These are phyloP conservation scores for Trichoderma asperelloides DNA, from an alignment of 495 filamentous ascomycete genomes.

Conservation along the genomic window DNA sequence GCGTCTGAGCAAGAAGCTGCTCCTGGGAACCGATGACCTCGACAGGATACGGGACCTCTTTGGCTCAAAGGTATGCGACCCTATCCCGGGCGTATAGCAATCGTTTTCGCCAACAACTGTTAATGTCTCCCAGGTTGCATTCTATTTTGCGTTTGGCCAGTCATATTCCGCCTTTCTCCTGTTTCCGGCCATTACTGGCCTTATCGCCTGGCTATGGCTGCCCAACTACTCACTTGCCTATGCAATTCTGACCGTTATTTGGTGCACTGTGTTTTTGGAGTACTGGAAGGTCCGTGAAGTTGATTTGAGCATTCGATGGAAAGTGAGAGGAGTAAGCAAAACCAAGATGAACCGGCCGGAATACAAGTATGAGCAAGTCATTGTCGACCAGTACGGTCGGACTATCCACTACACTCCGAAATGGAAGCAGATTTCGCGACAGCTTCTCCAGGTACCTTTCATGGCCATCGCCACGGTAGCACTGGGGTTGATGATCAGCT, in stretches of 20 bases:
- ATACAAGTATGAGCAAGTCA: constrained; percentile 11
- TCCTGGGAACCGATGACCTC: constrained; percentile 11
- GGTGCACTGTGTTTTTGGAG: constrained; percentile 13
- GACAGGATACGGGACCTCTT: constrained; percentile 13
- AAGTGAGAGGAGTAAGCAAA: constrained; percentile 8
- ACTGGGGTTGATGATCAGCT: constrained; percentile 10
- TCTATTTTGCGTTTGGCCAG: constrained; percentile 8
- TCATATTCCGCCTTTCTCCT: constrained; percentile 1
- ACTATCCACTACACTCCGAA: constrained; percentile 9
- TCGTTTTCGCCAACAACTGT: neutral
- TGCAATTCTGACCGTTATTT: constrained; percentile 9
- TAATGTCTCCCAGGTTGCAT: neutral
- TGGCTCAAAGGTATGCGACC: constrained; percentile 9
- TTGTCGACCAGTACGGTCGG: constrained; percentile 10
- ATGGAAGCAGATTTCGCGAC: constrained; percentile 12
- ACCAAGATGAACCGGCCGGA: constrained; percentile 9
- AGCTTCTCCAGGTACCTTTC: constrained; percentile 13
- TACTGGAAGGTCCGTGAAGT: constrained; percentile 13
- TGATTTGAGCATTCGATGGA: constrained; percentile 12
- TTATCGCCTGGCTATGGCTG: constrained; percentile 11
- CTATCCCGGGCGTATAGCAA: neutral
- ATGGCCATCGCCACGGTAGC: constrained; percentile 2
- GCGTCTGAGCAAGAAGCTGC: constrained; percentile 6
- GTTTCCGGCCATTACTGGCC: constrained; percentile 9
- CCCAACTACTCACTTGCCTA: constrained; percentile 11